Percentiles rank a stretch among this genome's conserved stretches.
These are phyloP conservation scores for Euphorbia lathyris DNA, from an alignment of 345 rosid genomes.

Conservation along the genomic window DNA sequence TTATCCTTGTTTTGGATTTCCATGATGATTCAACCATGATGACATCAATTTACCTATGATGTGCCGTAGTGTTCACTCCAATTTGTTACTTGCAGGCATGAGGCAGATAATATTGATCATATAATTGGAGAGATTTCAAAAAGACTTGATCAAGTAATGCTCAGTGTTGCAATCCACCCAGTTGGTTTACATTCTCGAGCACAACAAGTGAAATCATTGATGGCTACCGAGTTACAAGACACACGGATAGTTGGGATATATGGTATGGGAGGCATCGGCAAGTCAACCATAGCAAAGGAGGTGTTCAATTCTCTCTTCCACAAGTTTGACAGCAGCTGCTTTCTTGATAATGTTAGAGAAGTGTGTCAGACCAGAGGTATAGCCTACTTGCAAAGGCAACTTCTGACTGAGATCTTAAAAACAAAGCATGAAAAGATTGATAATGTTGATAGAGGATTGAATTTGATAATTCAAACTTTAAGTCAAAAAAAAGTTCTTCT, in stretches of 20 bases:
- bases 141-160: neutral
- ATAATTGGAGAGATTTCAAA: slow-evolving; percentile 5
- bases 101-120: slow-evolving; percentile 2
- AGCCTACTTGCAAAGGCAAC: slow-evolving; percentile 18
- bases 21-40: too few species aligned
- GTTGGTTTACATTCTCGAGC: slow-evolving; percentile 10
- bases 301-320: slow-evolving; percentile 8
- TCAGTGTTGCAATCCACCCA: slow-evolving; percentile 7
- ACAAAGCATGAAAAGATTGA: slow-evolving; percentile 14
- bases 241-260: slow-evolving; percentile 23
- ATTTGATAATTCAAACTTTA: neutral
- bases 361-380: slow-evolving; percentile 5
- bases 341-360: slow-evolving; percentile 21
- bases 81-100: slow-evolving; percentile 1
- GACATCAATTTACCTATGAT: neutral
- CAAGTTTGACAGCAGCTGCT: slow-evolving; percentile 25
- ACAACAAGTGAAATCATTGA: neutral
- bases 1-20: too few species aligned
- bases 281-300: slow-evolving; percentile 19
- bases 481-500: slow-evolving; percentile 4
- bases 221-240: neutral
- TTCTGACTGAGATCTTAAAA: slow-evolving; percentile 9
- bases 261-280: slow-evolving; percentile 28
- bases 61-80: neutral
- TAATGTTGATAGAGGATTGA: slow-evolving; percentile 3